A percentile compares a stretch with the other conserved stretches of the same genome.
These are phyloP conservation scores for Albugo candida DNA, from an alignment of 352 stramenopile species.

Conservation along the genomic window DNA sequence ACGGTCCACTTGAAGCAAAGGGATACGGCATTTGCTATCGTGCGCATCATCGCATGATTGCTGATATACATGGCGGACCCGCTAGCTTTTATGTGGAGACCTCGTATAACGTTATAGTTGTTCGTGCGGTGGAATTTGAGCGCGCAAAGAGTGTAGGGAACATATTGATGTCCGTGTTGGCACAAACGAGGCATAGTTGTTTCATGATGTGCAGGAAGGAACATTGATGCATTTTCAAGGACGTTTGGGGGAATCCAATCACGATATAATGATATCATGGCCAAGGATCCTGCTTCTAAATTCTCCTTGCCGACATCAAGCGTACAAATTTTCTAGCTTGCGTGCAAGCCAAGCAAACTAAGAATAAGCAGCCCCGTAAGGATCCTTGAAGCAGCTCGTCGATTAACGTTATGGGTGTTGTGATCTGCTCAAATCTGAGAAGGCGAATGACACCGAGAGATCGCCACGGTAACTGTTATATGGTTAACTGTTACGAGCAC, in stretches of 20 bases:
- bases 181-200: neutral
- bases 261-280: constrained; percentile 4
- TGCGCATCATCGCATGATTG: neutral
- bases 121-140: neutral
- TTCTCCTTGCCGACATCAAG: constrained; percentile 1
- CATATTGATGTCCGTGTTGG: neutral
- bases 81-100: neutral
- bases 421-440: neutral
- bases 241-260: constrained; percentile 2
- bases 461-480: neutral
- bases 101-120: neutral
- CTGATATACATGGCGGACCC: neutral
- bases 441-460: neutral
- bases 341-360: constrained; percentile 4
- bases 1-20: neutral
- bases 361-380: neutral
- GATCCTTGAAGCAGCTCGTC: neutral
- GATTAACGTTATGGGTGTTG: neutral
- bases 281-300: neutral
- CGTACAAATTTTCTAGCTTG: constrained; percentile 5
- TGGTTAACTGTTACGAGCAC: neutral
- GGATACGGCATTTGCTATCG: neutral
- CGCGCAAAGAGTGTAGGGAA: neutral
- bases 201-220: neutral
- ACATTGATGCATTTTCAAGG: constrained; percentile 1